Percentiles rank a stretch among this genome's conserved stretches.
Conservation (phyloP, 192 early-diverging fungal species). For the Gigaspora rosea region DNA sequence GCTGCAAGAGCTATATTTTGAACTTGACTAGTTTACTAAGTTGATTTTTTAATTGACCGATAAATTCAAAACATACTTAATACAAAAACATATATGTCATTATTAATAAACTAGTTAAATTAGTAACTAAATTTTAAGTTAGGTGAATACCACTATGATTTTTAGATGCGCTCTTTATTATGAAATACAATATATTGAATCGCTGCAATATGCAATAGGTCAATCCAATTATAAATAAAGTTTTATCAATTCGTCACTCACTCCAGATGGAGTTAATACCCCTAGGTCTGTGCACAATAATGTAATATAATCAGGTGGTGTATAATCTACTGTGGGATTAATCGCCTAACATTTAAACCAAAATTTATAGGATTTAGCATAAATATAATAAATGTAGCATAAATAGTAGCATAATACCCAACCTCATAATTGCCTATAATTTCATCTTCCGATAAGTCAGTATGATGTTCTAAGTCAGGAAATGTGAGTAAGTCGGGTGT, state of each 20-base stretch:
- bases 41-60: too few species aligned
- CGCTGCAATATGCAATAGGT: too few species aligned
- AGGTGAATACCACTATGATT: too few species aligned
- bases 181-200: too few species aligned
- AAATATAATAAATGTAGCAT: slow-evolving; percentile 14
- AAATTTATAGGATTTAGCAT: neutral
- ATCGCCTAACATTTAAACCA: slow-evolving; percentile 21
- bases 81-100: too few species aligned
- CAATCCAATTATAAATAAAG: slow-evolving; percentile 59
- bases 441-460: slow-evolving; percentile 22
- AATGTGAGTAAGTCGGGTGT: slow-evolving; percentile 69
- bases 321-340: slow-evolving; percentile 90
- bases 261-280: slow-evolving; percentile 87
- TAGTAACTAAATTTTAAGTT: too few species aligned
- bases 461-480: slow-evolving; percentile 47
- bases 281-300: slow-evolving; percentile 87
- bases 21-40: too few species aligned
- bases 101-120: too few species aligned
- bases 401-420: neutral
- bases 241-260: slow-evolving; percentile 85
- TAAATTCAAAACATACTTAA: too few species aligned
- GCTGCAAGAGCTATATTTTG: too few species aligned
- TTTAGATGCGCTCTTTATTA: too few species aligned
- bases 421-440: slow-evolving; percentile 36
- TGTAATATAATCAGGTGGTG: slow-evolving; percentile 89